These are phyloP conservation scores for Pythium chondricola DNA, from an alignment of 352 stramenopile genomes.

Conservation along the genomic window DNA sequence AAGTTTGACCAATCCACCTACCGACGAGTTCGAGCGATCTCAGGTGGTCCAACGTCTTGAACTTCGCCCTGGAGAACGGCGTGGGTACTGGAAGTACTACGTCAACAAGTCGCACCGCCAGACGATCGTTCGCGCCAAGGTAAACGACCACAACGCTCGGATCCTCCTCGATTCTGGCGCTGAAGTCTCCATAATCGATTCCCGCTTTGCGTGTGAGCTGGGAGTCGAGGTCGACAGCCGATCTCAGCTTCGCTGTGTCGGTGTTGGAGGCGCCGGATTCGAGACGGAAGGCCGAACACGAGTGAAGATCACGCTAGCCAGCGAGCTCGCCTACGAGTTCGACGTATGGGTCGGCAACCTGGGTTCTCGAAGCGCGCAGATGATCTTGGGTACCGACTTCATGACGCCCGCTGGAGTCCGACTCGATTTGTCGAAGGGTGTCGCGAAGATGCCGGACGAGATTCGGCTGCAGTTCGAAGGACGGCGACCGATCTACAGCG, in stretches of 20 bases:
- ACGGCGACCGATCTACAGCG: slow-evolving; percentile 4
- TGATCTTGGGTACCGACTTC: slow-evolving; percentile 11
- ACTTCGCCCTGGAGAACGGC: slow-evolving; percentile 12
- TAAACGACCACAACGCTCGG: slow-evolving; percentile 15
- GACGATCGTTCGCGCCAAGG: slow-evolving; percentile 9
- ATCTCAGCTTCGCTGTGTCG: not conserved
- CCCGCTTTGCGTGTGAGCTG: slow-evolving; percentile 14
- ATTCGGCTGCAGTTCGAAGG: slow-evolving; percentile 3
- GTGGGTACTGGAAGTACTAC: slow-evolving; percentile 19
- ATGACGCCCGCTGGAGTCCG: slow-evolving; percentile 8
- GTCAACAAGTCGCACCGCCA: slow-evolving; percentile 19
- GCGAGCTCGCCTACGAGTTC: slow-evolving; percentile 4
- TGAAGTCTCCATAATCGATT: slow-evolving; percentile 14
- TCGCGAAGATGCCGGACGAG: slow-evolving; percentile 5
- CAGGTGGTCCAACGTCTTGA: slow-evolving; percentile 6
- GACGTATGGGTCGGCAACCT: slow-evolving; percentile 2
- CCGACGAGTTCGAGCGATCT: slow-evolving; percentile 2
- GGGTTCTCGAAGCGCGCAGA: not conserved
- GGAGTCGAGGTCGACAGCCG: slow-evolving; percentile 2
- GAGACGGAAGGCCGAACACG: not conserved
- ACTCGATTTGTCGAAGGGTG: slow-evolving; percentile 4
- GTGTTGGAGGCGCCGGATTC: slow-evolving; percentile 1
- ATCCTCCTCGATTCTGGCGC: slow-evolving; percentile 19
- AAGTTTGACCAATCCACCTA: slow-evolving; percentile 4
- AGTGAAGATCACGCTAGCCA: slow-evolving; percentile 8